Evolutionary conservation across 108 stramenopile genomes (phyloP).

Genomic region (Pinguiococcus pyrenoidosus): DNA sequence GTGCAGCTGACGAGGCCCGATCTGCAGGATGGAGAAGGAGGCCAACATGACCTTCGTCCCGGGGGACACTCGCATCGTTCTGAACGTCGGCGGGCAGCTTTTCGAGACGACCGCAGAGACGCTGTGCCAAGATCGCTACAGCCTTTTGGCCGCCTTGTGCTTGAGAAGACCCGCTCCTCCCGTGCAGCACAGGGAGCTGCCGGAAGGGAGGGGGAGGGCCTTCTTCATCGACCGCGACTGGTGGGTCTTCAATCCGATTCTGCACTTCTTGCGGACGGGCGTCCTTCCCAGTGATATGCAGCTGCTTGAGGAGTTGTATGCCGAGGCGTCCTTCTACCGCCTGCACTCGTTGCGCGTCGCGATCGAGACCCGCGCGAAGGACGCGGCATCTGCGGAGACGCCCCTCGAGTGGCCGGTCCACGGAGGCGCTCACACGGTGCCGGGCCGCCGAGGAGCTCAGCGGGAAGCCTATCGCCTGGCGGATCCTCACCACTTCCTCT

Average conservation of each 20-base stretch:
- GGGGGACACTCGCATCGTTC: constrained; percentile 4
- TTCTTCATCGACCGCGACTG: constrained; percentile 42
- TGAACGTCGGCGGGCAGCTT: constrained; percentile 37
- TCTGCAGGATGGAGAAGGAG: constrained; percentile 15
- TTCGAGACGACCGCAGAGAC: constrained; percentile 36
- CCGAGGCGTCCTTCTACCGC: constrained; percentile 23
- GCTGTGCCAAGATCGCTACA: constrained; percentile 26
- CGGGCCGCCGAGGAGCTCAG: no score
- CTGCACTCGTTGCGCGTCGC: constrained; percentile 10
- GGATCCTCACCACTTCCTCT: no score
- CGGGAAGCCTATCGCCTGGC: no score
- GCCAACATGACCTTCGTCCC: constrained; percentile 13
- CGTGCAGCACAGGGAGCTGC: background rate
- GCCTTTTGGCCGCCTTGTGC: constrained; percentile 8
- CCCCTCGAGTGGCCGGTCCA: no score
- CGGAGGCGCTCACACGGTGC: no score
- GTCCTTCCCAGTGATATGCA: constrained; percentile 16
- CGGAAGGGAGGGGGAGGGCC: constrained; percentile 7
- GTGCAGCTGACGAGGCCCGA: background rate
- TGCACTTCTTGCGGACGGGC: constrained; percentile 28
- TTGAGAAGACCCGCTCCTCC: background rate
- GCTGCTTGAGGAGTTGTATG: constrained; percentile 24
- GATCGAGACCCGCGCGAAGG: no score
- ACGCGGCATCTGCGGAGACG: no score
- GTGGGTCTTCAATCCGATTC: constrained; percentile 41